Evolutionary conservation across 768 basidiomycete species (phyloP), one percentile per base, ranked within the genome.

Genomic region (Favolaschia claudopus): DNA sequence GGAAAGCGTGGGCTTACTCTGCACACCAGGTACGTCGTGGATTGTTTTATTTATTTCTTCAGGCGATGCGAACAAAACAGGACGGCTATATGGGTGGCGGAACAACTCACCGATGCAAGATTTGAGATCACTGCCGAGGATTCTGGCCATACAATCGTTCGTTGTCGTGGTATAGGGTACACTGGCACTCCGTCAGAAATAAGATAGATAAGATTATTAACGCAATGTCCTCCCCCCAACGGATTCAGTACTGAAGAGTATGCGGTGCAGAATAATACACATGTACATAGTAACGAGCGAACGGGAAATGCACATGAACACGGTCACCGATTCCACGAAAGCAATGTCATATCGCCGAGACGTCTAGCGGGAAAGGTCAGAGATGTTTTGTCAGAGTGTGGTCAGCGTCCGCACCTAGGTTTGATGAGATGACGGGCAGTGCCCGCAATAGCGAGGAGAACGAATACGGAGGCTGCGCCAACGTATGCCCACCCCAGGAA

Each of bases 401-500:
- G 29, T 15, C 46, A 64, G 12, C n/a, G n/a, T 24, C 69, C 81
- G 52, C 67, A 92, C 89, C 97, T 89, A 59, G 97, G 97, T 71
- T 89, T 95, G 76, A 98, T 84, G 56, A 97, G 77, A 77, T 99
- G 96, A 57, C 95, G 85, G 45, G 92, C 85, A n/a, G 95, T 92
- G 24, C 97, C 94, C 24, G 88, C 82, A 45, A 99, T 73, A 24
- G 93, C 95, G 37, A 99, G 85, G 13, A 93, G 79, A 17, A 98
- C 88, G 71, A 97, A 98, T 15, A 98, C 81, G 17, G 83, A 85
- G 2, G 96, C 88, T 1, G 95, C 86, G 15, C 89, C 96, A 40
- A 99, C 89, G 69, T 99, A 99, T 2, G 95, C 93, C 95, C 96
- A 99, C 8, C 97, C 97, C 19, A 99, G 82, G 88, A 99, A 99